A percentile compares a stretch with the other conserved stretches of the same genome.
Evolutionary conservation across 2,329 filamentous ascomycete species (phyloP).

Genomic region (Ascochyta clinopodiicola): DNA sequence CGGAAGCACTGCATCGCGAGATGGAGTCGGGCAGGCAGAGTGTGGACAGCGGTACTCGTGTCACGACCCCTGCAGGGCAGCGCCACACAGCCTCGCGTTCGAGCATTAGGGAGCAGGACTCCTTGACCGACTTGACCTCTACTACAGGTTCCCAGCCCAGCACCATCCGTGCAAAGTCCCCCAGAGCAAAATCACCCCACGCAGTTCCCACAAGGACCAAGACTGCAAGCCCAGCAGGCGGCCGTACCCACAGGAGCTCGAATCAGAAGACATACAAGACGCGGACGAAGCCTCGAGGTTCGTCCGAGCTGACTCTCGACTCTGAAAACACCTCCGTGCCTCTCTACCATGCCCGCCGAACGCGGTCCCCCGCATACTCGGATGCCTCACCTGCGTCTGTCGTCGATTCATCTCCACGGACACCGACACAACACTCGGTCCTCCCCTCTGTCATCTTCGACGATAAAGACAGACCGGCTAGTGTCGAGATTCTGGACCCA

Average conservation of each 20-base stretch:
- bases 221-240: conserved; percentile 32
- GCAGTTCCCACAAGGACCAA: conserved; percentile 26
- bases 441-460: conserved; percentile 44
- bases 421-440: conserved; percentile 50
- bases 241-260: conserved; percentile 29
- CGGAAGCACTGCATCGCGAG: conserved; percentile 45
- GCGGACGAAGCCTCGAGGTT: conserved; percentile 41
- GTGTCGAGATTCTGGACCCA: conserved; percentile 53
- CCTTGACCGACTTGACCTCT: conserved; percentile 52
- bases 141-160: conserved; percentile 50
- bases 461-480: conserved; percentile 46
- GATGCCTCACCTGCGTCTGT: conserved; percentile 51
- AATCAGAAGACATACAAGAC: conserved; percentile 29
- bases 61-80: conserved; percentile 46
- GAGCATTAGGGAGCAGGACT: conserved; percentile 52
- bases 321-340: conserved; percentile 56
- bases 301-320: conserved; percentile 53
- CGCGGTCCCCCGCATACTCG: conserved; percentile 42
- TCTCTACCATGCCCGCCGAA: conserved; percentile 45
- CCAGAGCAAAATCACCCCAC: conserved; percentile 34
- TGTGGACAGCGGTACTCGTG: conserved; percentile 49
- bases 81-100: conserved; percentile 49
- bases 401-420: conserved; percentile 55
- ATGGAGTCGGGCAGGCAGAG: conserved; percentile 50
- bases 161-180: conserved; percentile 45